A percentile compares a stretch with the other conserved stretches of the same genome.
phyloP scores from a whole-genome alignment of 1,284 basidiomycete species.

The Malassezia equina region DNA sequence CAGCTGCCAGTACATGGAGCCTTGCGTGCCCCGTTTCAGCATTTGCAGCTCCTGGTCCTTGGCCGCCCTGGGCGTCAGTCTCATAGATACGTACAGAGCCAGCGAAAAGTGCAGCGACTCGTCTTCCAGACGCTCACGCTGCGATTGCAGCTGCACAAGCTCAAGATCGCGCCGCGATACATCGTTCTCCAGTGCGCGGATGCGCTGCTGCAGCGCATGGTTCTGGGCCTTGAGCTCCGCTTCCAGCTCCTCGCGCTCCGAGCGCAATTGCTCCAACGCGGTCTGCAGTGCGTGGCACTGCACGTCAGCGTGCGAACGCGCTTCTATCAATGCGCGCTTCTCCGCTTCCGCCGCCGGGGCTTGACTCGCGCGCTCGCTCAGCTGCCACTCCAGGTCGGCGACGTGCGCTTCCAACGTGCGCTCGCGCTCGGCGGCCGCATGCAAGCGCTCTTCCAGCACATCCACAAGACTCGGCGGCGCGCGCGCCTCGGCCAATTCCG shows the following conservation, averaged over 20 bases:
- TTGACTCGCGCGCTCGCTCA: neutral
- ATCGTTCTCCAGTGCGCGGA: constrained; percentile 18
- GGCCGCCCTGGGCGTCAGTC: constrained; percentile 13
- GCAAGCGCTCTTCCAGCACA: neutral
- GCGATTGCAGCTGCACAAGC: constrained; percentile 23
- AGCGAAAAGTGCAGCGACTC: constrained; percentile 29
- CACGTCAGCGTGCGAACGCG: neutral
- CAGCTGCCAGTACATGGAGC: constrained; percentile 11
- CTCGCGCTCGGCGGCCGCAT: neutral
- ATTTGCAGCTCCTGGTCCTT: constrained; percentile 31
- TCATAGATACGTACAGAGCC: constrained; percentile 14
- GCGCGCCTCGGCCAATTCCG: neutral
- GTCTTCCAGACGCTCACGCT: constrained; percentile 28
- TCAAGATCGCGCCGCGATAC: constrained; percentile 19
- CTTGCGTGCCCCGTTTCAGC: constrained; percentile 24
- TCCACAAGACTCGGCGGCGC: neutral
- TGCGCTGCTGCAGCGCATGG: constrained; percentile 6
- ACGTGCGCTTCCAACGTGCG: neutral
- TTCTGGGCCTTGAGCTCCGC: constrained; percentile 4
- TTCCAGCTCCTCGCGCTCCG: constrained; percentile 4
- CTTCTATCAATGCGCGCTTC: neutral
- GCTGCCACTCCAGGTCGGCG: constrained; percentile 3
- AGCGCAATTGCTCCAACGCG: neutral
- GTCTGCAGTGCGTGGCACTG: neutral
- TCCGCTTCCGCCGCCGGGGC: neutral